phyloP scores from a whole-genome alignment of 2,329 filamentous ascomycete species.

The Aspergillus ochraceoroseus region DNA sequence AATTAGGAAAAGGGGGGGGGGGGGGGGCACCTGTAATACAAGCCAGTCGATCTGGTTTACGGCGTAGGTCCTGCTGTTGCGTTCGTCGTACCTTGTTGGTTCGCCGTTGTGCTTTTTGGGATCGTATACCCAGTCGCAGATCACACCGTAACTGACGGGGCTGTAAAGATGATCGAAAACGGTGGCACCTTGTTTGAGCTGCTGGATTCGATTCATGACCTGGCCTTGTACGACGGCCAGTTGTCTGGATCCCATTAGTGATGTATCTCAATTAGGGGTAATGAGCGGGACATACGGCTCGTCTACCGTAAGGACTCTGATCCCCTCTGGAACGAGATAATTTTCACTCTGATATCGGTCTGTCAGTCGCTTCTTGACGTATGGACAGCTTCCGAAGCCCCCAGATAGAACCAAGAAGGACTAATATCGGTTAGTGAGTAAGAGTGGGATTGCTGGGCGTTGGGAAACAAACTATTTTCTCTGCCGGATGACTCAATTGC shows the following conservation, averaged over 20 bases:
- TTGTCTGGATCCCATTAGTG: slow-evolving; percentile 17
- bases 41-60: slow-evolving; percentile 38
- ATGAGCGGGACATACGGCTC: slow-evolving; percentile 25
- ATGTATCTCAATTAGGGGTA: background rate
- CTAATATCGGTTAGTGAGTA: slow-evolving; percentile 11
- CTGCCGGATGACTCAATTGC: slow-evolving; percentile 21
- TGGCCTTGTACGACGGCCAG: slow-evolving; percentile 34
- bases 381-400: slow-evolving; percentile 33
- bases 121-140: slow-evolving; percentile 32
- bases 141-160: slow-evolving; percentile 36
- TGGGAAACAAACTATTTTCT: slow-evolving; percentile 26
- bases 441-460: background rate
- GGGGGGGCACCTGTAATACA: slow-evolving; percentile 26
- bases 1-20: background rate
- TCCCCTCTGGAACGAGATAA: slow-evolving; percentile 17
- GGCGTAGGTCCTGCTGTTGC: slow-evolving; percentile 33
- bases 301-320: slow-evolving; percentile 30
- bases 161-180: slow-evolving; percentile 33
- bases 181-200: slow-evolving; percentile 24
- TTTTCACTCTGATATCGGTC: slow-evolving; percentile 19
- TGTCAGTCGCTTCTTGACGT: slow-evolving; percentile 27
- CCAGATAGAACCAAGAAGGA: slow-evolving; percentile 33
- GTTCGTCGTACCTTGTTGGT: slow-evolving; percentile 25
- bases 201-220: slow-evolving; percentile 34
- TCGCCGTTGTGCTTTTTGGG: slow-evolving; percentile 28